Evolutionary conservation across 495 filamentous ascomycete species (phyloP), one percentile per base, ranked within the genome.

Genomic region (Hapsidospora chrysogenum): DNA sequence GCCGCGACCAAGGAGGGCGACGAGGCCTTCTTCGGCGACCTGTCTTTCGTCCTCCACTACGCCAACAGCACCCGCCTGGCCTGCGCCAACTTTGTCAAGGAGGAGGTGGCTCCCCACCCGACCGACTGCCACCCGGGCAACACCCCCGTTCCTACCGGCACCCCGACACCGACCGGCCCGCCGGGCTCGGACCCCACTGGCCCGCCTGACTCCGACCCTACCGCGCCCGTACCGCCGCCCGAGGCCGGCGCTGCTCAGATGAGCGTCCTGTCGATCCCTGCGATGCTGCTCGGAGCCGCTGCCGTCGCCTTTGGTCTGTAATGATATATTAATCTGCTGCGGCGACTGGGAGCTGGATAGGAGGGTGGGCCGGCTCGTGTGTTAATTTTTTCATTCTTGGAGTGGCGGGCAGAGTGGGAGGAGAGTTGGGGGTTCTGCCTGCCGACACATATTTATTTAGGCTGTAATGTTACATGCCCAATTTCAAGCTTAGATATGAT

Each of bases 41-140:
- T 75, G 34, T 83, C 76, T 31, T 48, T 92, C 35, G 81, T 87
- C 28, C 53, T 94, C 34, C 83, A 92, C 57, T 68, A 61, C 43
- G 57, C 58, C 38, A 81, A 81, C 59, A 75, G 65, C 53, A 81
- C 72, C 0, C 71, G 77, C 39, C 64, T 84, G 44, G 62, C 70
- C 1, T 86, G 80, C 56, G 77, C 74, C 46, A 82, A 76, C 61
- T 81, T 85, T 27, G 14, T 23, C 50, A 46, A 45, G 16, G 39
- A 48, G 28, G 32, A 49, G 13, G 41, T 34, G 45, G 11, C 23
- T 6, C 23, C 23, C 6, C 23, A 26, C 11, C 23, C 23, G 6
- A 26, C 23, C 23, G 23, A 11, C 11, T 6, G 23, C 23, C 11
- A 26, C 11, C 23, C 23, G 17, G 35, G 20, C 25, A 35, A n/a